phyloP scores from a whole-genome alignment of 2,329 filamentous ascomycete genomes.

The Blumeria hordei region DNA sequence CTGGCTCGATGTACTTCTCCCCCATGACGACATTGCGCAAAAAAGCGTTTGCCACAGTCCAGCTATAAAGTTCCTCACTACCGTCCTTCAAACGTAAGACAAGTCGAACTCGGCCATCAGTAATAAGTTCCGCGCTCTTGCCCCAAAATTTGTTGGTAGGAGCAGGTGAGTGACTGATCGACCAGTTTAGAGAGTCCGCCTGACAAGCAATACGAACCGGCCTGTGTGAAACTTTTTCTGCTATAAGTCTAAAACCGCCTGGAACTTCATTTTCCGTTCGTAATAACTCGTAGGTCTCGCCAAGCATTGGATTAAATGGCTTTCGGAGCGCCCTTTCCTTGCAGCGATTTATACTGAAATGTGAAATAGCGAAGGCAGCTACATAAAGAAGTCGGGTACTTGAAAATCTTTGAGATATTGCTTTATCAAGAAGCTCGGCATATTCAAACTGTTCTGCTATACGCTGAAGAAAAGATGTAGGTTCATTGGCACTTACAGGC shows the following conservation, averaged over 20 bases:
- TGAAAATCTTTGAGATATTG: slow-evolving; percentile 33
- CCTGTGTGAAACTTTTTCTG: slow-evolving; percentile 84
- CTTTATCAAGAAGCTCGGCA: slow-evolving; percentile 56
- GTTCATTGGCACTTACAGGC: slow-evolving; percentile 93
- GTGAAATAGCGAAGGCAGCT: slow-evolving; percentile 72
- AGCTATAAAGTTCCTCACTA: slow-evolving; percentile 64
- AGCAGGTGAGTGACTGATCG: slow-evolving; percentile 62
- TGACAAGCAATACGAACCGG: slow-evolving; percentile 85
- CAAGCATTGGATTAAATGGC: slow-evolving; percentile 89
- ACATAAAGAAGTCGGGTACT: slow-evolving; percentile 60
- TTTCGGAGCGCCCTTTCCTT: slow-evolving; percentile 87
- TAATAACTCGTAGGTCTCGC: slow-evolving; percentile 84
- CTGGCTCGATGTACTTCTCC: slow-evolving; percentile 93
- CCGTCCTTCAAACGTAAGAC: slow-evolving; percentile 41
- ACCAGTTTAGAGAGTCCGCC: slow-evolving; percentile 69
- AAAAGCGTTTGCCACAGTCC: slow-evolving; percentile 72
- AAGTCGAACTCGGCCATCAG: slow-evolving; percentile 64
- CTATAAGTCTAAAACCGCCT: slow-evolving; percentile 66
- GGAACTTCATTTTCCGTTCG: slow-evolving; percentile 52
- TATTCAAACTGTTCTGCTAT: slow-evolving; percentile 84
- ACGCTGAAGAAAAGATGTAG: slow-evolving; percentile 66
- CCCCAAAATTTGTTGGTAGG: slow-evolving; percentile 98
- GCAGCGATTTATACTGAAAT: slow-evolving; percentile 57
- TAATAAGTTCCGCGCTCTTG: slow-evolving; percentile 83
- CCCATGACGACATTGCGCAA: slow-evolving; percentile 90